Evolutionary conservation across 2,329 filamentous ascomycete species (phyloP), one percentile per base, ranked within the genome.

Genomic region (Aspergillus cejpii): DNA sequence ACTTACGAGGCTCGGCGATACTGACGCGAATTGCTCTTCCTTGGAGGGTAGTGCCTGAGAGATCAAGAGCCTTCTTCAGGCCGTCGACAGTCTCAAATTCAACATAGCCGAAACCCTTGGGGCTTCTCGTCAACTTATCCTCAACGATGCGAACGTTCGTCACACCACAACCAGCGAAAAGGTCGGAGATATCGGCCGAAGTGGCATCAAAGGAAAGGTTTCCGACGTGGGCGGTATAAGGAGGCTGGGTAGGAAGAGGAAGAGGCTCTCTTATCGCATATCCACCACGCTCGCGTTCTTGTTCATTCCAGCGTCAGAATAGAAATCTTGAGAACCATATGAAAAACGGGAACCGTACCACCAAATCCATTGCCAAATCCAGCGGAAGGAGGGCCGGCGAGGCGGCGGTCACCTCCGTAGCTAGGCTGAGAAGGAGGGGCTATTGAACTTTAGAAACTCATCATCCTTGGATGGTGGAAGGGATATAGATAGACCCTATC

Each of bases 81-180:
- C 91, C 91, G 39, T 97, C 91, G 36, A 92, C 73, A 41, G 81
- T 84, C 55, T 77, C 81, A 62, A 98, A 98, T 69, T 98, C 92
- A 54, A 94, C 91, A 67, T 98, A 98, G 50, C 91, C 92, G 61
- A 98, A 98, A 39, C 92, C 92, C 76, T 98, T 98, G 54, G 92
- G 92, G 63, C 90, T 89, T 69, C 85, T 82, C 64, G 92, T 85
- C 67, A 95, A 78, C 64, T 91, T 92, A 71, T 98, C 94, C 74
- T 96, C 91, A 53, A 98, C 94, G 60, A 98, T 89, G 61, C 92
- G 87, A 55, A 98, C 88, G 65, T 82, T 96, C 55, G 85, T 85
- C 58, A 96, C 84, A 53, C 88, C 79, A 68, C 91, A 96, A 45
- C 78, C 87, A 41, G 76, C 73, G 64, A 98, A 94, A 64, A 97